Evolutionary conservation across 176 grass and related monocot genomes (phyloP), one percentile per base, ranked within the genome.

Genomic region (Oryza glumipatula): DNA sequence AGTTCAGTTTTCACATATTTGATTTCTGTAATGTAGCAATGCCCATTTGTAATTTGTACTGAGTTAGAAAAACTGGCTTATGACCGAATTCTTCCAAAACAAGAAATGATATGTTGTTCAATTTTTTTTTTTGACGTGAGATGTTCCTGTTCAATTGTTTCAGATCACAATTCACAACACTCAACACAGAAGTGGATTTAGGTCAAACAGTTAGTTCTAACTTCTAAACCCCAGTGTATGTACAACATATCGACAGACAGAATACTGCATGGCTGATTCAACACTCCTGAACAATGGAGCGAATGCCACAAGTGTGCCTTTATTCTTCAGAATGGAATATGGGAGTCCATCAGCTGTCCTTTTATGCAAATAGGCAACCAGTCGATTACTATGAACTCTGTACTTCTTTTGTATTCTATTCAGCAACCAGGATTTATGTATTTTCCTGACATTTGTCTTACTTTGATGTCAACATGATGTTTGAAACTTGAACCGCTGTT

Each of bases 41-140:
- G 30, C 2, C 30, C 0, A 32, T 32, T 32, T 32, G 30, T 32
- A 0, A 32, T 32, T 32, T 0, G 0, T 32, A 32, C 2, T 0
- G 30, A 32, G 30, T 32, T 32, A 32, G 30, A 32, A 32, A 32
- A 32, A 32, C 28, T 28, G 30, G 30, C 30, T 32, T 32, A 32
- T 32, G 30, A 32, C 0, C 0, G 30, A 32, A 32, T 32, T 32
- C 30, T 32, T 32, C 30, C 30, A 32, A 32, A 32, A 32, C 0
- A 0, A 3, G 30, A 32, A 32, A 32, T 32, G 30, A 32, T 32
- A 32, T 32, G 0, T 32, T 32, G 30, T 32, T 32, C 30, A 32
- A 32, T 32, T 32, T 32, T 32, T 32, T 32, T 32, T 32, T 32
- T 32, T 32, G 30, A 32, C 30, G 30, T 32, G 30, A 32, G 0